A percentile compares a stretch with the other conserved stretches of the same genome.
Conservation (phyloP, 768 basidiomycete genomes). For the Hirschioporus abietinus region DNA sequence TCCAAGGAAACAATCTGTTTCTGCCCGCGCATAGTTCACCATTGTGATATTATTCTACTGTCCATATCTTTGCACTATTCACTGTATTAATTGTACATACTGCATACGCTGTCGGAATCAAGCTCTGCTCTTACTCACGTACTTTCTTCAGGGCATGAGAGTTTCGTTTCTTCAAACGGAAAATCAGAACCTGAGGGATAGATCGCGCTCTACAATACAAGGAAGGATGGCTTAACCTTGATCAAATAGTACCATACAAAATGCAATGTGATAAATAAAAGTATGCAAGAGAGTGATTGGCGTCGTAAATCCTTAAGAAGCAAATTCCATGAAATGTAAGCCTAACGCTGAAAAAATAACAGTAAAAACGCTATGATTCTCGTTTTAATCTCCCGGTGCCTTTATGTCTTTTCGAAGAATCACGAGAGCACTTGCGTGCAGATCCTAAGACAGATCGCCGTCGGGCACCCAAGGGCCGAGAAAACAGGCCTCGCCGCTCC, state of each 20-base stretch:
- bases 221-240: not conserved
- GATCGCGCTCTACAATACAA: not conserved
- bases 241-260: not conserved
- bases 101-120: not conserved
- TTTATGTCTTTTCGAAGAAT: not conserved
- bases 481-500: slow-evolving; percentile 36
- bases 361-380: not conserved
- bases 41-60: not conserved
- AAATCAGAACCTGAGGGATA: not conserved
- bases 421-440: not conserved
- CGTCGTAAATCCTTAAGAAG: not conserved
- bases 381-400: not conserved
- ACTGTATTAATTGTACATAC: not conserved
- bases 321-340: not conserved
- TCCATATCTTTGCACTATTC: not conserved
- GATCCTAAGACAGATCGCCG: not conserved
- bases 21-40: not conserved
- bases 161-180: not conserved
- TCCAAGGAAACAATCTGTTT: not conserved
- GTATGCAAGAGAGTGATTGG: not conserved
- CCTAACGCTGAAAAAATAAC: not conserved
- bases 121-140: not conserved
- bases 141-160: not conserved
- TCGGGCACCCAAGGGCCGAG: slow-evolving; percentile 20
- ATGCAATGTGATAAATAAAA: not conserved